Conservation (phyloP, 306 rosid genomes). For the Prunus mongolica region DNA sequence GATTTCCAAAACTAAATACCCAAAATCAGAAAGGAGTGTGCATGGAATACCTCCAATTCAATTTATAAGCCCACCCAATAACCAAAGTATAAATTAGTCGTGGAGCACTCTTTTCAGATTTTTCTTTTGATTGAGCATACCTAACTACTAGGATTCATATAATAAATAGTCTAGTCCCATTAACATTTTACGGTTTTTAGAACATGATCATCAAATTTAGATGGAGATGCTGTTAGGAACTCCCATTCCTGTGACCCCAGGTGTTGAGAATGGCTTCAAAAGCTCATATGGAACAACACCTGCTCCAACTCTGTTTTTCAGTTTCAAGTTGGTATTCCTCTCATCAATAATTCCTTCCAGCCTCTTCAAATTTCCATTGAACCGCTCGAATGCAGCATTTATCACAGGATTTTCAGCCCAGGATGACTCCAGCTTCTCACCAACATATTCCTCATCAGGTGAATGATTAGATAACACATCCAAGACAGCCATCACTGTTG, state of each 20-base stretch:
- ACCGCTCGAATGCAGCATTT: conserved; percentile 29
- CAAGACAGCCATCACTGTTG: conserved; percentile 32
- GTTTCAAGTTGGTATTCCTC: conserved; percentile 17
- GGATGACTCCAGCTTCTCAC: conserved; percentile 23
- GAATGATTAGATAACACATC: conserved; percentile 35
- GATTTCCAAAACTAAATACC: too few species aligned
- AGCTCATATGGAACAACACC: conserved; percentile 38
- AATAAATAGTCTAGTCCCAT: background rate
- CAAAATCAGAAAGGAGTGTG: too few species aligned
- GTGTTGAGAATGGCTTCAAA: conserved; percentile 32
- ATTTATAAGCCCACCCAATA: too few species aligned
- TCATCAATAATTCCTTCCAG: conserved; percentile 28
- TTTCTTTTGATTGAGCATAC: too few species aligned
- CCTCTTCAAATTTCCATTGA: conserved; percentile 20
- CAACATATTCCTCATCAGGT: conserved; percentile 36
- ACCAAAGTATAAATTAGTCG: too few species aligned
- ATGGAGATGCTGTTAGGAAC: conserved; percentile 33
- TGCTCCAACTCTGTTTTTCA: too few species aligned
- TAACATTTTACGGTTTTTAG: background rate
- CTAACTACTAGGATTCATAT: too few species aligned
- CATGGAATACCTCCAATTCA: too few species aligned
- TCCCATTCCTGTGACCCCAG: conserved; percentile 36
- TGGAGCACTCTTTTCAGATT: too few species aligned
- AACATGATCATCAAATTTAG: background rate
- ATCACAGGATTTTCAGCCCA: conserved; percentile 34